Evolutionary conservation across 352 stramenopile species (phyloP).

Genomic region (Phytophthora tentaculata): DNA sequence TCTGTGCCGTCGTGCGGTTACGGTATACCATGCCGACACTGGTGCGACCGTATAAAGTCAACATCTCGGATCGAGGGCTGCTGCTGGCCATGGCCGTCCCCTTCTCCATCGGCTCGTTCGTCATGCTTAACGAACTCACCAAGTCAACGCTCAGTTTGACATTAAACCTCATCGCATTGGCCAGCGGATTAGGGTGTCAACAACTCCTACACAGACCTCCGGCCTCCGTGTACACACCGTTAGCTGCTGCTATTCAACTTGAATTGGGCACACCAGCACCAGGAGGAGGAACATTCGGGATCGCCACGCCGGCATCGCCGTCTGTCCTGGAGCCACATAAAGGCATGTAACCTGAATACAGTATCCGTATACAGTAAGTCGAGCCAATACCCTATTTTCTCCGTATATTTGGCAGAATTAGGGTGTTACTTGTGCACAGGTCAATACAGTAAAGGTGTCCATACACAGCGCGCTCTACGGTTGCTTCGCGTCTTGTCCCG

Average conservation of each 20-base stretch:
- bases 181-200: constrained; percentile 59
- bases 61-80: constrained; percentile 61
- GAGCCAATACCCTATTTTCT: constrained; percentile 24
- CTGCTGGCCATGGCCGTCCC: constrained; percentile 52
- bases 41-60: constrained; percentile 80
- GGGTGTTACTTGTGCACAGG: neutral
- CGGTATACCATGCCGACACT: constrained; percentile 78
- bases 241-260: constrained; percentile 41
- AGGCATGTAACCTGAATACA: constrained; percentile 11
- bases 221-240: constrained; percentile 44
- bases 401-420: constrained; percentile 8
- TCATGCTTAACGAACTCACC: constrained; percentile 72
- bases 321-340: constrained; percentile 25
- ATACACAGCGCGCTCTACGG: constrained; percentile 34
- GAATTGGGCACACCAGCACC: constrained; percentile 23
- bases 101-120: constrained; percentile 64
- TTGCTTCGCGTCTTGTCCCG: constrained; percentile 20
- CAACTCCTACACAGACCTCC: constrained; percentile 53
- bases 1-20: constrained; percentile 91
- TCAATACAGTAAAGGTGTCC: constrained; percentile 12
- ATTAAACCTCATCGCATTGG: constrained; percentile 61
- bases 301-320: constrained; percentile 28
- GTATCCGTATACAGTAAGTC: neutral
- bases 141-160: constrained; percentile 60
- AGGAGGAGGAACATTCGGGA: constrained; percentile 26